Evolutionary conservation across 2,329 filamentous ascomycete species (phyloP), one percentile per base, ranked within the genome.

Genomic region (Thelonectria discophora): DNA sequence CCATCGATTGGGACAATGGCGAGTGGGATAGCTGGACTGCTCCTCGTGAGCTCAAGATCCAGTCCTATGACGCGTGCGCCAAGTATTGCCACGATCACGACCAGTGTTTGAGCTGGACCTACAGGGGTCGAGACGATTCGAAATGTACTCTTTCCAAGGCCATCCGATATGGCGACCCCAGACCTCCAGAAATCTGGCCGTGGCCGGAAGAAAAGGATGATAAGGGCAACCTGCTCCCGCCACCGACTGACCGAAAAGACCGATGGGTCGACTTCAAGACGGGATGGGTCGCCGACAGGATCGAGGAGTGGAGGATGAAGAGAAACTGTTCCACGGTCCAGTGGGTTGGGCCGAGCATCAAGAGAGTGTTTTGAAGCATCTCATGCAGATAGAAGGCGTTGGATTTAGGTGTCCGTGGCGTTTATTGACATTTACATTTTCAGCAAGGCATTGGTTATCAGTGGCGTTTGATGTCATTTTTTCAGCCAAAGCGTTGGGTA

Each of bases 331-430:
- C 69, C 42, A 66, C 67, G 45, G 73, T 73, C 9, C 71, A 74
- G 55, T 75, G 74, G 74, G 73, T 76, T 15, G 71, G 72, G n/a
- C 73, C 74, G 8, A 75, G 74, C 54, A 73, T 69, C 37, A 70
- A 69, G 60, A 62, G 71, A 49, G 67, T 73, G 42, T 73, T 73
- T 57, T 73, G 52, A 73, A 73, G 8, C 13, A 21, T 45, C 20
- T 43, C 17, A 45, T 45, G 18, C 39, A 42, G 18, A 45, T 45
- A 45, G 42, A 48, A 56, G 69, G 69, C 67, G 69, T 71, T 71
- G 54, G 60, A 30, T 30, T 30, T 30, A 30, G 27, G 27, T 30
- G 42, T 15, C 37, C 40, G 40, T 8, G n/a, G 40, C 18, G 9
- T n/a, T 17, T 17, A 43, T 9, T 40, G 37, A 15, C n/a, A 18